Evolutionary conservation across 495 filamentous ascomycete species (phyloP).

Genomic region (Lentithecium fluviatile): DNA sequence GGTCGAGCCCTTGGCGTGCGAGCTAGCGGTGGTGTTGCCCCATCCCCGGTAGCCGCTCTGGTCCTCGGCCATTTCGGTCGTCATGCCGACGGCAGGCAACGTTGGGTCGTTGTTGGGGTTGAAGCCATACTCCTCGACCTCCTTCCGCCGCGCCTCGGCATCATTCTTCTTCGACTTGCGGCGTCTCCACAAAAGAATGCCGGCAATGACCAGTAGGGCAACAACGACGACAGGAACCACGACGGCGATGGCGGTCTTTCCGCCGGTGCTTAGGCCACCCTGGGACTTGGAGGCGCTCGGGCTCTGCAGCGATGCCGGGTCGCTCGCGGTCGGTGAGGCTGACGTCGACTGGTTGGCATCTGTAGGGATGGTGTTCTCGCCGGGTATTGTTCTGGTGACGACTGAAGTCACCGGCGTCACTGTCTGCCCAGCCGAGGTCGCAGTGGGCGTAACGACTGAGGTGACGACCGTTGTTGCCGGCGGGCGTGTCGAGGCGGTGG

Average conservation of each 20-base stretch:
- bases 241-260: constrained; percentile 86
- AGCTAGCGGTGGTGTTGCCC: constrained; percentile 76
- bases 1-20: constrained; percentile 81
- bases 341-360: neutral
- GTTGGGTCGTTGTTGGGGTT: constrained; percentile 93
- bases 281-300: neutral
- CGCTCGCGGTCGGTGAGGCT: constrained; percentile 3
- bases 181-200: constrained; percentile 82
- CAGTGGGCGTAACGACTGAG: constrained; percentile 34
- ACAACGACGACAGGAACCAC: constrained; percentile 90
- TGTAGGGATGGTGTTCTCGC: neutral
- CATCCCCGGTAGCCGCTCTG: constrained; percentile 85
- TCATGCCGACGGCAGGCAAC: constrained; percentile 64
- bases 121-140: constrained; percentile 93
- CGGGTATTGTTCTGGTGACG: constrained; percentile 19
- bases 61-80: constrained; percentile 53
- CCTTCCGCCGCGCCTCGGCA: constrained; percentile 86
- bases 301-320: constrained; percentile 8
- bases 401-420: constrained; percentile 25
- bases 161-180: constrained; percentile 78
- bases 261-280: constrained; percentile 56
- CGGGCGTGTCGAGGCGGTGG: constrained; percentile 33
- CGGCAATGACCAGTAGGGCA: constrained; percentile 71
- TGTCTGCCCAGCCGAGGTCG: constrained; percentile 24
- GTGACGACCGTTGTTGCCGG: constrained; percentile 41